Percentiles rank a stretch among this genome's conserved stretches.
Conservation (phyloP, 2,329 filamentous ascomycete species). For the Aspergillus sp. region DNA sequence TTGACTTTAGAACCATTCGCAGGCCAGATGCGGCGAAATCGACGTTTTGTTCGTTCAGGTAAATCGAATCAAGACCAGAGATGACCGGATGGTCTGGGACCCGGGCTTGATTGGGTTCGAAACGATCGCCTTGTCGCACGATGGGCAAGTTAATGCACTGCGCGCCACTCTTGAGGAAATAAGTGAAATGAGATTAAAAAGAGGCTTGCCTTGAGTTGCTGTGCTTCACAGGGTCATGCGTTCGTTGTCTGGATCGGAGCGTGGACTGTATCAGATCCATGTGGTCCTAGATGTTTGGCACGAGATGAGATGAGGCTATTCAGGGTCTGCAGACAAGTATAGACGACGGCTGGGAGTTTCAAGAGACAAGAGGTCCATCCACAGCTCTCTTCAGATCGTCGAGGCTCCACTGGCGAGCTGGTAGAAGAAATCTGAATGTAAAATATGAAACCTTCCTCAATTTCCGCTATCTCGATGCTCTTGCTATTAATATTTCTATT, state of each 20-base stretch:
- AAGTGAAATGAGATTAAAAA: conserved; percentile 4
- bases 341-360: conserved; percentile 1
- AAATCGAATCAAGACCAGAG: neutral
- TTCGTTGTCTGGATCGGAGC: conserved; percentile 11
- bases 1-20: neutral
- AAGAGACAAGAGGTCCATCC: conserved; percentile 7
- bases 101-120: conserved; percentile 8
- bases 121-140: conserved; percentile 11
- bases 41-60: neutral
- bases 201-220: conserved; percentile 4
- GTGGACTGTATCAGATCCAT: conserved; percentile 8
- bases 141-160: conserved; percentile 4
- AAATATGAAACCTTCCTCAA: conserved; percentile 10
- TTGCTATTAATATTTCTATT: conserved; percentile 11
- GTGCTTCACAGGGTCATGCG: conserved; percentile 2
- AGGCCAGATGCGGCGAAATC: neutral
- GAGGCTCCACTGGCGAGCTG: conserved; percentile 7
- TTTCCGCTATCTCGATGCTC: conserved; percentile 7
- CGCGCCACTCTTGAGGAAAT: neutral
- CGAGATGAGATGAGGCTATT: conserved; percentile 8
- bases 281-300: conserved; percentile 7
- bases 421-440: neutral
- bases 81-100: neutral
- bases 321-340: conserved; percentile 9
- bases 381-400: conserved; percentile 6